phyloP scores from a whole-genome alignment of 1,139 yeast species.

The Blastobotrys buckinghamii region DNA sequence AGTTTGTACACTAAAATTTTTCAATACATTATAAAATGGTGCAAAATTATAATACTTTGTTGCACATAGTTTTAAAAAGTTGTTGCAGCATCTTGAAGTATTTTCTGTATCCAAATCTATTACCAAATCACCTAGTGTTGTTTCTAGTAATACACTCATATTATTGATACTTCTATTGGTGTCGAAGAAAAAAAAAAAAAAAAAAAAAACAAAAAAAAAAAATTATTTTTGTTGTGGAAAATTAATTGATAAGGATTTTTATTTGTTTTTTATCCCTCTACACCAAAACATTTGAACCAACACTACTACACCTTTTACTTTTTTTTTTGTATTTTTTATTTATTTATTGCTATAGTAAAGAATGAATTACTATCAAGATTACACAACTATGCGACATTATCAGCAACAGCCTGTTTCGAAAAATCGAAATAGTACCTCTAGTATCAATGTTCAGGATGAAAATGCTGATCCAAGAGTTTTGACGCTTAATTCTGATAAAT shows the following conservation, averaged over 20 bases:
- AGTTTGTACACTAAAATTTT: constrained; percentile 37
- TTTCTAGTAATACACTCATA: constrained; percentile 58
- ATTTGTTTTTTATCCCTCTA: no score
- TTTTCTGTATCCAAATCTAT: constrained; percentile 43
- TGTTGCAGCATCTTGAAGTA: constrained; percentile 39
- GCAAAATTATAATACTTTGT: constrained; percentile 47
- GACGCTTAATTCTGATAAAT: background rate
- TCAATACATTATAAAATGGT: constrained; percentile 43
- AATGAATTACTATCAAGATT: background rate
- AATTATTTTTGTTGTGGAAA: background rate
- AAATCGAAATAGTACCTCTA: background rate
- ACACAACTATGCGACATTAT: background rate
- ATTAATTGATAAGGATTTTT: no score
- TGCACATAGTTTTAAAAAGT: constrained; percentile 53
- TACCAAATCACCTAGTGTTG: constrained; percentile 47
- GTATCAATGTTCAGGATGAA: background rate
- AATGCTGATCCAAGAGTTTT: background rate
- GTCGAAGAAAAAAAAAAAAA: background rate
- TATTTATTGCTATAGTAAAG: background rate
- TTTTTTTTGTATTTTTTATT: background rate
- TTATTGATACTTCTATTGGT: background rate
- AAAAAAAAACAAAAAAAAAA: background rate
- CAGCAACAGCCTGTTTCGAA: background rate
- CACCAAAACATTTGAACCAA: no score
- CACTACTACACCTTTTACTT: no score